These are phyloP conservation scores for Leptographium radiaticola DNA, from an alignment of 2,329 filamentous ascomycete species.

Conservation along the genomic window DNA sequence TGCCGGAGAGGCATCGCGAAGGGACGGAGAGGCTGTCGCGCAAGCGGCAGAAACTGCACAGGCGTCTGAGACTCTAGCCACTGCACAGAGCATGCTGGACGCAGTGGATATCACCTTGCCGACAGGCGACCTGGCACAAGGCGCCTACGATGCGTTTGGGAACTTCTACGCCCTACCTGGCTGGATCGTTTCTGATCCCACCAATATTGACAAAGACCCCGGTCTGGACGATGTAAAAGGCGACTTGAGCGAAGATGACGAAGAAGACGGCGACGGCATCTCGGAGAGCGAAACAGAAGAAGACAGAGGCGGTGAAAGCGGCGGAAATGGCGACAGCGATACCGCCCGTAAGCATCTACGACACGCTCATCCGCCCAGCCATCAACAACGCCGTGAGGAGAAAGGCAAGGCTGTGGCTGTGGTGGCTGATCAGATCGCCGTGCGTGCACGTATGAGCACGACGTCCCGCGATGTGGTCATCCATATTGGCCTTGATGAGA, in stretches of 20 bases:
- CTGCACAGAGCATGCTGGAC: constrained; percentile 68
- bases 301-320: constrained; percentile 3
- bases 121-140: constrained; percentile 57
- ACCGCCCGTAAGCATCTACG: neutral
- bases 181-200: constrained; percentile 55
- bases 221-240: constrained; percentile 15
- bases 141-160: constrained; percentile 58
- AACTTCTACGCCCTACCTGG: constrained; percentile 57
- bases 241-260: constrained; percentile 14
- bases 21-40: neutral
- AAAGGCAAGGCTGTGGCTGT: constrained; percentile 36
- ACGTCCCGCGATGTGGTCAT: constrained; percentile 51
- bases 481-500: constrained; percentile 43
- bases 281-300: constrained; percentile 3
- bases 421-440: constrained; percentile 31
- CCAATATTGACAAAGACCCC: constrained; percentile 30
- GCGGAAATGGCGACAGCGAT: neutral
- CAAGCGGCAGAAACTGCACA: constrained; percentile 16
- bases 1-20: neutral
- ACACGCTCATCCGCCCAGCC: constrained; percentile 9
- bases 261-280: constrained; percentile 2
- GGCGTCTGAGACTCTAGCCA: constrained; percentile 35
- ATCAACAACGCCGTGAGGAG: constrained; percentile 27
- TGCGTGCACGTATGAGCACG: constrained; percentile 54
- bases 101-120: constrained; percentile 66